Conservation (phyloP, 2,329 filamentous ascomycete genomes). For the Colletotrichum sp. region DNA sequence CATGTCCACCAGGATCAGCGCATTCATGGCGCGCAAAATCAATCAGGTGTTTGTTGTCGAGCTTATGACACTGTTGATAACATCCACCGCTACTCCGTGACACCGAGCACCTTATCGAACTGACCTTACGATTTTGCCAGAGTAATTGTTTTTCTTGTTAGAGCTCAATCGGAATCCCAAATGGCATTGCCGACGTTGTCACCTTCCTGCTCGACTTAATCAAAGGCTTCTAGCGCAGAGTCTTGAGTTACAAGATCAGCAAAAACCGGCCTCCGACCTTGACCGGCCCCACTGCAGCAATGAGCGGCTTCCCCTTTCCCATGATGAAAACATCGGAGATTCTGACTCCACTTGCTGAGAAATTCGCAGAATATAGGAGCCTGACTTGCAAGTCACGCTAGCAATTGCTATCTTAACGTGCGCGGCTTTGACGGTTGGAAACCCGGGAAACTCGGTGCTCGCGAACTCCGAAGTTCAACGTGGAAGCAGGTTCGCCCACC, state of each 20-base stretch:
- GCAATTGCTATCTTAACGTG: neutral
- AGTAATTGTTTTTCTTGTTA: neutral
- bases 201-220: neutral
- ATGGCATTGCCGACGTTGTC: neutral
- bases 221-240: neutral
- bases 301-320: neutral
- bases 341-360: neutral
- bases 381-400: neutral
- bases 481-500: fast-evolving
- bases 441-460: neutral
- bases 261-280: neutral
- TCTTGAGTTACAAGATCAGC: neutral
- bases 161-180: neutral
- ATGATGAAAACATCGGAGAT: fast-evolving
- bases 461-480: neutral
- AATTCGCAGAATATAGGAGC: fast-evolving
- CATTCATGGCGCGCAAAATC: neutral
- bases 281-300: neutral
- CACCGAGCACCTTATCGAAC: neutral
- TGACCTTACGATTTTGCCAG: neutral
- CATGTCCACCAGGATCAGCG: neutral
- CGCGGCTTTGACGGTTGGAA: neutral
- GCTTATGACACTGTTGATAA: neutral
- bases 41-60: neutral
- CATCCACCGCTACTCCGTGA: neutral